These are phyloP conservation scores for Neopestalotiopsis clavispora DNA, from an alignment of 2,329 filamentous ascomycete genomes.

Conservation along the genomic window DNA sequence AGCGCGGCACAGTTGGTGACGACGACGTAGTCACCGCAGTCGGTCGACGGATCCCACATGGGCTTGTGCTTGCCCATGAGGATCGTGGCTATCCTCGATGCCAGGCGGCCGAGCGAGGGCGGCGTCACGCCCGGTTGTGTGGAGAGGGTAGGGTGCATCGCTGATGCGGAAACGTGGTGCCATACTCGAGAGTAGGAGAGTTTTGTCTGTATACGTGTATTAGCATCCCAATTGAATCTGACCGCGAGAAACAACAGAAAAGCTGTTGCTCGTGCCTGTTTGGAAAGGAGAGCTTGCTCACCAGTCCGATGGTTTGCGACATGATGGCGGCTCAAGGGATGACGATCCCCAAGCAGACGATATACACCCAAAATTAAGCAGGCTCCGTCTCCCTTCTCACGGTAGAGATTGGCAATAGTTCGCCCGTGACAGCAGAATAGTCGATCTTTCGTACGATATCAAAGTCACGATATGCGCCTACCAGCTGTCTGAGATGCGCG, in stretches of 20 bases:
- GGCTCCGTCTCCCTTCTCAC: neutral
- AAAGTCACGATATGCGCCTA: neutral
- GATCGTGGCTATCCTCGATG: slow-evolving; percentile 81
- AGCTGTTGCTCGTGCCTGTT: neutral
- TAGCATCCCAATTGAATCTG: neutral
- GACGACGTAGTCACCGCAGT: slow-evolving; percentile 99
- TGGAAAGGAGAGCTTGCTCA: slow-evolving; percentile 51
- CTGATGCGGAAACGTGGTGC: slow-evolving; percentile 82
- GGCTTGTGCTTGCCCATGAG: slow-evolving; percentile 99
- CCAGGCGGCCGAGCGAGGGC: slow-evolving; percentile 87
- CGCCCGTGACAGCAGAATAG: neutral
- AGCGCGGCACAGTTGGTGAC: slow-evolving; percentile 88
- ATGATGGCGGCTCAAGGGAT: slow-evolving; percentile 52
- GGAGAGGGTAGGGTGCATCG: slow-evolving; percentile 65
- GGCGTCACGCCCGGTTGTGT: slow-evolving; percentile 62
- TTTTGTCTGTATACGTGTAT: slow-evolving; percentile 72
- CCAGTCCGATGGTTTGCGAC: slow-evolving; percentile 81
- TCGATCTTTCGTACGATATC: neutral
- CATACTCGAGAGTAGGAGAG: slow-evolving; percentile 96
- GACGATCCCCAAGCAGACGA: slow-evolving; percentile 11
- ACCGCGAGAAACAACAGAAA: neutral
- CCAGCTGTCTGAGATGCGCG: neutral
- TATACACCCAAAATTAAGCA: neutral
- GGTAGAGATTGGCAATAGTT: neutral
- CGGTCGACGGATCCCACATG: slow-evolving; percentile 94